Percentiles rank a stretch among this genome's conserved stretches.
These are phyloP conservation scores for Shiraia bambusicola DNA, from an alignment of 2,329 filamentous ascomycete genomes.

Conservation along the genomic window DNA sequence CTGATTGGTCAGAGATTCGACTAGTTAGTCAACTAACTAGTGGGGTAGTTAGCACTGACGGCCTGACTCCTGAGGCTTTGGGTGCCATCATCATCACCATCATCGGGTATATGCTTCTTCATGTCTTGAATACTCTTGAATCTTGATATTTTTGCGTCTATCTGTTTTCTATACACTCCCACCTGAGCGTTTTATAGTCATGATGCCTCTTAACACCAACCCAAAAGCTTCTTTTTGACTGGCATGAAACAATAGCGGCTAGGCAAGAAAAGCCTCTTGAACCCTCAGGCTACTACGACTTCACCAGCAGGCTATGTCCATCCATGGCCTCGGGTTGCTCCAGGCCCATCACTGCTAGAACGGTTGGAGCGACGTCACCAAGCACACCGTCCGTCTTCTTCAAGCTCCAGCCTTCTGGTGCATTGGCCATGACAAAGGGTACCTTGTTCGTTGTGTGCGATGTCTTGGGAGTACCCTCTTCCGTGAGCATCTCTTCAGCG, in stretches of 20 bases:
- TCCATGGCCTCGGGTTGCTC: conserved; percentile 91
- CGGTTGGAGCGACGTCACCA: conserved; percentile 93
- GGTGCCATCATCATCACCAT: too few species aligned
- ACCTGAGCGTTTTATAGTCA: neutral
- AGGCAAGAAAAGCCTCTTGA: neutral
- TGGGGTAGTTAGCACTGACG: too few species aligned
- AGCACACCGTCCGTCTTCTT: conserved; percentile 86
- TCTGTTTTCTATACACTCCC: too few species aligned
- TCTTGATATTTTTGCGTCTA: too few species aligned
- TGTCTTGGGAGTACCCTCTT: conserved; percentile 95
- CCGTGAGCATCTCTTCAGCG: conserved; percentile 98
- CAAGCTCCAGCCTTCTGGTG: conserved; percentile 83
- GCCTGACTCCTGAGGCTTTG: too few species aligned
- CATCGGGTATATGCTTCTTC: too few species aligned
- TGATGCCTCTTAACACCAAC: conserved; percentile 15
- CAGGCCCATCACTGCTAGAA: conserved; percentile 88
- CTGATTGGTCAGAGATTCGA: conserved; percentile 5
- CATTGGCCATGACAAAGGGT: conserved; percentile 97
- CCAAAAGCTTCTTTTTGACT: conserved; percentile 12
- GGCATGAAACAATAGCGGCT: conserved; percentile 9
- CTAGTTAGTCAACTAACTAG: too few species aligned
- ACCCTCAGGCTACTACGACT: too few species aligned
- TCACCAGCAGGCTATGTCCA: conserved; percentile 78
- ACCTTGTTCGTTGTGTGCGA: conserved; percentile 98
- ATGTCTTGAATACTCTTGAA: neutral